Base-by-base conservation (phyloP, 2,329 filamentous ascomycete species). In the Drechslerella coelobrocha region DNA sequence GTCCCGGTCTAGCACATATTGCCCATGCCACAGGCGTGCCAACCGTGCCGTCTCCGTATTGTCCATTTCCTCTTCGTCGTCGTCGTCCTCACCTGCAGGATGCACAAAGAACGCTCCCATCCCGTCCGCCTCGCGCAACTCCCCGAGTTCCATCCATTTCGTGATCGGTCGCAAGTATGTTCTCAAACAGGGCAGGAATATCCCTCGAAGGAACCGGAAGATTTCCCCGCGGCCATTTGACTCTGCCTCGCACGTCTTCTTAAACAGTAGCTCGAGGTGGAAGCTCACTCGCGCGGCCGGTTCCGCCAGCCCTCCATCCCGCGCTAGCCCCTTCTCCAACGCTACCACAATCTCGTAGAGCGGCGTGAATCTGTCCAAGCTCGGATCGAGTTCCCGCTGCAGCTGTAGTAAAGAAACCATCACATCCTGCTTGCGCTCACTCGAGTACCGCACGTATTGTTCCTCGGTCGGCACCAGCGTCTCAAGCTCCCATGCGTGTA, bases 91-190 rank as follows among this genome's bases (percentile, higher is more conserved):
- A 9, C 48, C 68, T 6, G 61, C 59, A n/a, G 71, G 61, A 14
- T 72, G 41, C 3, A 96, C 84, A 75, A 96, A 96, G 77, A 96
- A 94, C 0, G 86, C 71, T 86, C 85, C 73, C 92, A 87, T 1
- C 83, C 83, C 0, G 84, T 79, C 1, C 85, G 81, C 24, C 26
- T 72, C 65, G 21, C 66, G 23, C 2, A 96, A 80, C 59, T 87
- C 85, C 0, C 93, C 93, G 37, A 86, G 84, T 75, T 91, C 87
- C 87, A 96, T 93, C 93, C 93, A 97, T 14, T 83, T 81, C 34
- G 88, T 84, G 47, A 97, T 88, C 0, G 92, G 90, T 39, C 86
- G 86, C 37, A 95, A 82, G 77, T 96, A 97, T 1, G 91, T 86
- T 63, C 87, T 85, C 66, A 97, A 89, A 76, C 91, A 96, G 48